Evolutionary conservation across 2,329 filamentous ascomycete species (phyloP).

Genomic region (Stemphylium vesicarium): DNA sequence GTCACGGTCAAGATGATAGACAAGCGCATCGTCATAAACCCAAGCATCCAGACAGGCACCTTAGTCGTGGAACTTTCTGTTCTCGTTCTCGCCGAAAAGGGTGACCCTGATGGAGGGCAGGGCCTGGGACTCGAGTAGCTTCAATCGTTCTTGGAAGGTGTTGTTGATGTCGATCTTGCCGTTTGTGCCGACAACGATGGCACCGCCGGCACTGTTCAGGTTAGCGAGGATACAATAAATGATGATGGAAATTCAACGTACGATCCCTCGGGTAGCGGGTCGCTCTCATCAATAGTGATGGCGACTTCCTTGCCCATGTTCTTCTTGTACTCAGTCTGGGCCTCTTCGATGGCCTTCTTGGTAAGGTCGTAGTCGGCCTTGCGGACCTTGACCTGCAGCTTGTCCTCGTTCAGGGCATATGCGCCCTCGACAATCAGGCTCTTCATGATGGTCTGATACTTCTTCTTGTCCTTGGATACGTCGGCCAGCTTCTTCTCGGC

Average conservation of each 20-base stretch:
- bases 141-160: conserved; percentile 90
- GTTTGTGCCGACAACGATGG: conserved; percentile 77
- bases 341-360: conserved; percentile 78
- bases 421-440: conserved; percentile 86
- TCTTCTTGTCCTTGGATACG: conserved; percentile 70
- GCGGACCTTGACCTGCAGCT: conserved; percentile 75
- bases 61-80: conserved; percentile 95
- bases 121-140: conserved; percentile 81
- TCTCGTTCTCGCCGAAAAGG: conserved; percentile 92
- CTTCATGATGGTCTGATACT: conserved; percentile 79
- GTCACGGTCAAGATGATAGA: neutral
- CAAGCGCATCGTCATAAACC: neutral
- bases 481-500: conserved; percentile 74
- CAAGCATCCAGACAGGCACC: conserved; percentile 3
- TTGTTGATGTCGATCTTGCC: conserved; percentile 99
- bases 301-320: conserved; percentile 72
- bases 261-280: conserved; percentile 81
- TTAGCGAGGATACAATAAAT: conserved; percentile 6
- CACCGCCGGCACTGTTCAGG: conserved; percentile 75
- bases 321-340: conserved; percentile 83
- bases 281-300: conserved; percentile 76
- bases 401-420: conserved; percentile 84
- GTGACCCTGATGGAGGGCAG: conserved; percentile 84
- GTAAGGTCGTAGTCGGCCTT: conserved; percentile 79
- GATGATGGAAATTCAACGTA: conserved; percentile 58